Conservation (phyloP, 2,329 filamentous ascomycete species). For the Ophiostoma triangulosporum region DNA sequence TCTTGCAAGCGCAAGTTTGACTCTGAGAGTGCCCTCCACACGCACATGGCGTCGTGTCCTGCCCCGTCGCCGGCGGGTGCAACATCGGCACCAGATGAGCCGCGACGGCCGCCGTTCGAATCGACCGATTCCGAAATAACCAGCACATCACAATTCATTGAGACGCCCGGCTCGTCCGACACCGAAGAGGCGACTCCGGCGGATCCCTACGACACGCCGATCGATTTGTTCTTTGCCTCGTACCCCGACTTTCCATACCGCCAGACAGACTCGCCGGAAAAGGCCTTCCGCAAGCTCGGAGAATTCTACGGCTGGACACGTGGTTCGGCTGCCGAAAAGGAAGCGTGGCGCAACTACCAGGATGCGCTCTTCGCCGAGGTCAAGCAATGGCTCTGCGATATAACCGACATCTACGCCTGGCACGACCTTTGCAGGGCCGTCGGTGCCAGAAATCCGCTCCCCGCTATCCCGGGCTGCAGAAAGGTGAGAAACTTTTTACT, state of each 20-base stretch:
- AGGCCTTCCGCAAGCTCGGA: background rate
- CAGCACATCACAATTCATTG: background rate
- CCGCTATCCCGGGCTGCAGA: background rate
- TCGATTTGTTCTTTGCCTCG: background rate
- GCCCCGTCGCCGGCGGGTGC: background rate
- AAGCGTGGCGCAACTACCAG: background rate
- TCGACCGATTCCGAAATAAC: background rate
- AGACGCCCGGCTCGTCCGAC: background rate
- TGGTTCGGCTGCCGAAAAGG: background rate
- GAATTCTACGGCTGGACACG: background rate
- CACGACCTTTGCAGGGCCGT: constrained; percentile 5
- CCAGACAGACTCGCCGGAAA: background rate
- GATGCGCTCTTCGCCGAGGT: constrained; percentile 3
- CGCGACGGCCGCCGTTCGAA: background rate
- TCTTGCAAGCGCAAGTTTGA: background rate
- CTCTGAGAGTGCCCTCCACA: background rate
- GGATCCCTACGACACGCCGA: background rate
- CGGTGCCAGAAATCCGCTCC: background rate
- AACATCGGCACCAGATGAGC: background rate
- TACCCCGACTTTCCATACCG: background rate
- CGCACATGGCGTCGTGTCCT: background rate
- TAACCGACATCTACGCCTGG: constrained; percentile 2
- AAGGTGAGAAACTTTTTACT: background rate
- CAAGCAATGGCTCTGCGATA: constrained; percentile 3
- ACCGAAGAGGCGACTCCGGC: background rate